phyloP scores from a whole-genome alignment of 2,329 filamentous ascomycete genomes.

The Sporothrix mexicana region DNA sequence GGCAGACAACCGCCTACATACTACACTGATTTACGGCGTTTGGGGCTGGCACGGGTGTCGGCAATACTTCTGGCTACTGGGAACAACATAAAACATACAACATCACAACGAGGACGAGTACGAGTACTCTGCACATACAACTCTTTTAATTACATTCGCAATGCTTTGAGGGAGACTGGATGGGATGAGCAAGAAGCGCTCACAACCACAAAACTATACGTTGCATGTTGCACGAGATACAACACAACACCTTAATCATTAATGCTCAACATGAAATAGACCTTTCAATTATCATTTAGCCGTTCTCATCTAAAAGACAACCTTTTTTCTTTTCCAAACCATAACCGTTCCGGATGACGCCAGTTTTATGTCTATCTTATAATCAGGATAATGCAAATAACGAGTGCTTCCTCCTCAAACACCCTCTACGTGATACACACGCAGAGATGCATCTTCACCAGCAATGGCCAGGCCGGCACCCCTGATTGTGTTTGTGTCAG shows the following conservation, averaged over 20 bases:
- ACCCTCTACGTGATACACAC: constrained; percentile 57
- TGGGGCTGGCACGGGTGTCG: neutral
- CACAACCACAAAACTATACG: neutral
- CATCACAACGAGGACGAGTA: neutral
- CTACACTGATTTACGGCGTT: neutral
- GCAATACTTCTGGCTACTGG: neutral
- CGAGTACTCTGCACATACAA: neutral
- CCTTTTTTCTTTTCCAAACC: neutral
- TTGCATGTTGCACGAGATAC: neutral
- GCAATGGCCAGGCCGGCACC: constrained; percentile 57
- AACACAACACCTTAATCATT: constrained; percentile 2
- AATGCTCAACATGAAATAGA: constrained; percentile 20
- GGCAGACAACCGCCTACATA: neutral
- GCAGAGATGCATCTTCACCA: constrained; percentile 66
- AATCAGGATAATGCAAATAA: neutral
- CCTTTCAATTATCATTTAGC: neutral
- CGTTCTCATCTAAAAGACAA: neutral
- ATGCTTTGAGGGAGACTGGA: neutral
- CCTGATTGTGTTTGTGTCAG: neutral
- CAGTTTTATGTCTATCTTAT: neutral
- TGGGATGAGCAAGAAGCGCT: constrained; percentile 3
- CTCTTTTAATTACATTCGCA: neutral
- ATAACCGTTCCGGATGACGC: neutral
- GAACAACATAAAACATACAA: neutral
- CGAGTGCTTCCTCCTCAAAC: constrained; percentile 32